phyloP scores from a whole-genome alignment of 495 filamentous ascomycete species.

The Talaromyces liani region DNA sequence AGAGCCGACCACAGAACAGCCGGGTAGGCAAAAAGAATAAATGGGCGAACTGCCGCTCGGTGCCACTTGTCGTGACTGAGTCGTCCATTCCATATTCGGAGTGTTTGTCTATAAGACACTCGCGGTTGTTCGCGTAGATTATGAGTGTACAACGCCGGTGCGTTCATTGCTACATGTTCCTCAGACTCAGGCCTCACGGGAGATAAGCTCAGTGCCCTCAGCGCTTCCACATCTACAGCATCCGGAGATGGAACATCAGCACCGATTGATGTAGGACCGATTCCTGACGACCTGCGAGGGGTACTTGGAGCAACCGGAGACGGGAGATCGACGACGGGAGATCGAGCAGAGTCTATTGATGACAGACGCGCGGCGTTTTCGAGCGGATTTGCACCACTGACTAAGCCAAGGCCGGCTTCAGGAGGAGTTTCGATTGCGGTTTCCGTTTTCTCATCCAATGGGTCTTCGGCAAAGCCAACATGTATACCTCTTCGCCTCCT shows the following conservation, averaged over 20 bases:
- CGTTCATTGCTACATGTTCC: conserved; percentile 13
- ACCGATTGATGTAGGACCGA: not conserved
- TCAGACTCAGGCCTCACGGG: not conserved
- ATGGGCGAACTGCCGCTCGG: conserved; percentile 66
- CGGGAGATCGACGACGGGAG: not conserved
- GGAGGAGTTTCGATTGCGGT: not conserved
- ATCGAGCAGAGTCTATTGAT: not conserved
- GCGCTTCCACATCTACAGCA: not conserved
- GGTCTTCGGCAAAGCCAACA: conserved; percentile 49
- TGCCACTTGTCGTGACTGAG: conserved; percentile 74
- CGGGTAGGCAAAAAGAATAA: conserved; percentile 82
- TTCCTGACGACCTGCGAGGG: not conserved
- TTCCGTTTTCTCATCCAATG: conserved; percentile 7
- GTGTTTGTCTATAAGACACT: conserved; percentile 60
- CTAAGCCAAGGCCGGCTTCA: not conserved
- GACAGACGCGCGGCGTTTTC: not conserved
- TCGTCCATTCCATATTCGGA: conserved; percentile 69
- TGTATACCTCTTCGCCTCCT: conserved; percentile 27
- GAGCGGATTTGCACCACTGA: not conserved
- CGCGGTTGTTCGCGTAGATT: conserved; percentile 50
- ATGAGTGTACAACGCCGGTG: conserved; percentile 47
- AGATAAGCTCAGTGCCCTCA: not conserved
- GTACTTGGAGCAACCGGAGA: not conserved
- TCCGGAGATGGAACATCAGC: not conserved
- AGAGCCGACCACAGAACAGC: conserved; percentile 84